Conservation (phyloP, 192 early-diverging fungal species). For the Lobulomyces angularis region DNA sequence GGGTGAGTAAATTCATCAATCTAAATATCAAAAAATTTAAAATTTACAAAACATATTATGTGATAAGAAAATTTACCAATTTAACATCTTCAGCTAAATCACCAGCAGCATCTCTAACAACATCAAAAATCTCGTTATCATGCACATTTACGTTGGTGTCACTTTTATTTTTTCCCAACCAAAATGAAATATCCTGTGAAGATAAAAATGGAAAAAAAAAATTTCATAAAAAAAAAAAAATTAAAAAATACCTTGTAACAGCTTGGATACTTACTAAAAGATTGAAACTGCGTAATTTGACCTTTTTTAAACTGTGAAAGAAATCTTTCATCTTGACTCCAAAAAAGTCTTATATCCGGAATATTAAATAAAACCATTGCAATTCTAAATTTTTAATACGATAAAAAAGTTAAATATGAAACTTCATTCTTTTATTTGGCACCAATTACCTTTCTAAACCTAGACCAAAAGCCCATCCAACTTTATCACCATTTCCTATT, state of each 20-base stretch:
- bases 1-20: constrained; percentile 83
- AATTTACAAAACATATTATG: background rate
- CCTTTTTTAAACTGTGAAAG: constrained; percentile 63
- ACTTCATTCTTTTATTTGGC: too few relatives aligned
- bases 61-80: constrained; percentile 35
- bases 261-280: constrained; percentile 61
- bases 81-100: constrained; percentile 84
- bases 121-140: constrained; percentile 88
- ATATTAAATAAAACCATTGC: constrained; percentile 93
- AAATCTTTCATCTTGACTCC: constrained; percentile 82
- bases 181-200: constrained; percentile 91
- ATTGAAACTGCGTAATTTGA: constrained; percentile 54
- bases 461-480: constrained; percentile 98
- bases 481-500: constrained; percentile 49
- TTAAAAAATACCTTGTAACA: constrained; percentile 69
- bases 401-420: too few relatives aligned
- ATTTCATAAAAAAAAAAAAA: constrained; percentile 77
- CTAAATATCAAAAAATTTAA: constrained; percentile 9
- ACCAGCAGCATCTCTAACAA: constrained; percentile 81
- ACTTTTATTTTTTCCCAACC: constrained; percentile 55
- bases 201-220: constrained; percentile 84
- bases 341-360: constrained; percentile 93
- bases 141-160: too few relatives aligned
- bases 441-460: constrained; percentile 91
- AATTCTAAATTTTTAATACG: too few relatives aligned